phyloP scores from a whole-genome alignment of 2,329 filamentous ascomycete genomes.

The Emergomyces africanus region DNA sequence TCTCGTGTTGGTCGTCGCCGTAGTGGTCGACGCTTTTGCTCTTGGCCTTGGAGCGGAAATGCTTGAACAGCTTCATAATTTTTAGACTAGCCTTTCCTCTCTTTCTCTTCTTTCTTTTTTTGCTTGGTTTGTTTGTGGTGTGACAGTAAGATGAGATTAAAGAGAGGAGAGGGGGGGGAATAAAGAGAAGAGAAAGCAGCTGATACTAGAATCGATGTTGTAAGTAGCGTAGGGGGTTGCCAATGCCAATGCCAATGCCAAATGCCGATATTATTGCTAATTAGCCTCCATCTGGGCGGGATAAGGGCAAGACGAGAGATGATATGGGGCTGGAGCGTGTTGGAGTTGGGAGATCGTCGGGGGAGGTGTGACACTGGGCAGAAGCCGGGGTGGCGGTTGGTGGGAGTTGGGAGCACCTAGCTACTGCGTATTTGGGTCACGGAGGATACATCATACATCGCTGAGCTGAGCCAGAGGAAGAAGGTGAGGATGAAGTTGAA shows the following conservation, averaged over 20 bases:
- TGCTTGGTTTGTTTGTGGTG: not conserved
- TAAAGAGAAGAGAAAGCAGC: not conserved
- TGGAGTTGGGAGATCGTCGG: not conserved
- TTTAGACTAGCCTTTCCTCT: not conserved
- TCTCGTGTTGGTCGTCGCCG: not conserved
- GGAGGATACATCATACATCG: too few relatives aligned
- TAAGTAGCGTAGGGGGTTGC: not conserved
- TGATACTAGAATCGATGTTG: not conserved
- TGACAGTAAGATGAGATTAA: not conserved
- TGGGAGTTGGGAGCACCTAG: not conserved
- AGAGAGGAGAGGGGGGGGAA: not conserved
- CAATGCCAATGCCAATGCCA: not conserved
- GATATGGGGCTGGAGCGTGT: not conserved
- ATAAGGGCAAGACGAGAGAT: not conserved
- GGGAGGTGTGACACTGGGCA: not conserved
- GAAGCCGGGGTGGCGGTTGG: not conserved
- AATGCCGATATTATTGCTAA: not conserved
- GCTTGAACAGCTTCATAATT: constrained; percentile 15
- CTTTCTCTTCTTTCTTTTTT: not conserved
- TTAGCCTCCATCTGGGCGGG: not conserved
- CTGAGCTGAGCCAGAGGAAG: too few relatives aligned
- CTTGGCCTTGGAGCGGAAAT: constrained; percentile 12
- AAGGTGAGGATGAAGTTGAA: too few relatives aligned
- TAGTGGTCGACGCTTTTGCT: constrained; percentile 10
- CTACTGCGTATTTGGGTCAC: too few relatives aligned